These are phyloP conservation scores for Grosmannia clavigera DNA, from an alignment of 2,329 filamentous ascomycete genomes.

Conservation along the genomic window DNA sequence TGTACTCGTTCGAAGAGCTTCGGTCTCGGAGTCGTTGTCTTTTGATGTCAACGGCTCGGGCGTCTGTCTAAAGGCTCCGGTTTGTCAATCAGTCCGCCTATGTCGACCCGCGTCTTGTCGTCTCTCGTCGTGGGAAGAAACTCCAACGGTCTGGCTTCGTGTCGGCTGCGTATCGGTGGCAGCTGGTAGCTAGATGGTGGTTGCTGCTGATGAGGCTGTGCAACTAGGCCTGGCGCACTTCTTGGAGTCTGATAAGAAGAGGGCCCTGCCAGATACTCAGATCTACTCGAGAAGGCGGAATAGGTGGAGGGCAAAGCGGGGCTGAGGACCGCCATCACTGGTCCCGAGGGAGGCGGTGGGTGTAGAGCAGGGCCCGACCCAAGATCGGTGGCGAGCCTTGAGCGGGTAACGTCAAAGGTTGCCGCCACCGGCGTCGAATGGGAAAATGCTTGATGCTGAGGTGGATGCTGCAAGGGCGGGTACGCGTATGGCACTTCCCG, in stretches of 20 bases:
- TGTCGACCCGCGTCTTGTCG: conserved; percentile 45
- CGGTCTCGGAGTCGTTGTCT: background rate
- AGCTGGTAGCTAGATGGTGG: conserved; percentile 26
- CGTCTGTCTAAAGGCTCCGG: conserved; percentile 24
- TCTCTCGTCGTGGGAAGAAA: conserved; percentile 21
- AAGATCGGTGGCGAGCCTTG: conserved; percentile 22
- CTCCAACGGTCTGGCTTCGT: conserved; percentile 15
- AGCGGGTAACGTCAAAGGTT: conserved; percentile 33
- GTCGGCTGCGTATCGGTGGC: conserved; percentile 33
- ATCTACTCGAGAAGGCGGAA: conserved; percentile 28
- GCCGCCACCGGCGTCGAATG: conserved; percentile 34
- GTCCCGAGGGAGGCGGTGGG: conserved; percentile 9
- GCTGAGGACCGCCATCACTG: conserved; percentile 25
- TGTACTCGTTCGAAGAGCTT: too few relatives aligned
- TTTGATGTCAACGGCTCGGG: background rate
- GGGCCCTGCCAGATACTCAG: conserved; percentile 30
- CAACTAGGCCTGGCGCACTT: conserved; percentile 31
- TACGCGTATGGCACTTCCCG: conserved; percentile 30
- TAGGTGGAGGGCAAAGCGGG: conserved; percentile 32
- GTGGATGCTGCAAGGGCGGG: conserved; percentile 24
- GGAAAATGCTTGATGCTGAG: conserved; percentile 21
- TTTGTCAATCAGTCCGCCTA: conserved; percentile 49
- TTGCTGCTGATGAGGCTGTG: conserved; percentile 20
- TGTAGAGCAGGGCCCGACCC: background rate
- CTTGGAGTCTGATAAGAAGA: conserved; percentile 41